phyloP scores from a whole-genome alignment of 441 rosid genomes.

The Populus hybrid region DNA sequence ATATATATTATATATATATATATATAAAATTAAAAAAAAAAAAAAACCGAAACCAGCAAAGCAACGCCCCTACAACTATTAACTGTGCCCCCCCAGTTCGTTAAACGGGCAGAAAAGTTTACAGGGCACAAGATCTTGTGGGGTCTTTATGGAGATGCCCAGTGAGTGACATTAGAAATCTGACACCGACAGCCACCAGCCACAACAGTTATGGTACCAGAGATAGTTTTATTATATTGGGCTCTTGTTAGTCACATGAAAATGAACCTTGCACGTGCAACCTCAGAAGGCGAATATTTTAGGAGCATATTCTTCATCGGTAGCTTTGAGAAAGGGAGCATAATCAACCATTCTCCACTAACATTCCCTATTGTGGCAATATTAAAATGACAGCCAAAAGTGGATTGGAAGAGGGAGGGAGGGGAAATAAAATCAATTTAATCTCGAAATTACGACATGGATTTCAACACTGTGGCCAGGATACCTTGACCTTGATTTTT shows the following conservation, averaged over 20 bases:
- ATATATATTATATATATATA: too few relatives aligned
- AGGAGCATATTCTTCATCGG: conserved; percentile 25
- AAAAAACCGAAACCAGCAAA: too few relatives aligned
- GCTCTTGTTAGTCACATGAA: conserved; percentile 8
- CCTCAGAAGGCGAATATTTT: conserved; percentile 13
- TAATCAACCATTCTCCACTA: background rate
- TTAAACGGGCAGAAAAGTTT: background rate
- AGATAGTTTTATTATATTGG: background rate
- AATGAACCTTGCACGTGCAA: conserved; percentile 19
- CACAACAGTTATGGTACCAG: background rate
- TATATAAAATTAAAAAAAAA: too few relatives aligned
- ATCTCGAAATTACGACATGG: background rate
- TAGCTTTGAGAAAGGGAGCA: background rate
- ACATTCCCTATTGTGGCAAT: background rate
- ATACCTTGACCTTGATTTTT: background rate
- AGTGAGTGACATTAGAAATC: background rate
- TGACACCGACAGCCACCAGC: background rate
- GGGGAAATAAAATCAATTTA: too few relatives aligned
- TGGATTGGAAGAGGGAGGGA: background rate
- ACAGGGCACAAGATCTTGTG: conserved; percentile 16
- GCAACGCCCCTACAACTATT: background rate
- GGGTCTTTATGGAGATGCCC: conserved; percentile 13
- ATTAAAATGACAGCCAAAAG: background rate
- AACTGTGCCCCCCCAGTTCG: background rate
- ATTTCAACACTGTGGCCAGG: too few relatives aligned